phyloP scores from a whole-genome alignment of 1,284 basidiomycete genomes.

The Cronartium ribicola region DNA sequence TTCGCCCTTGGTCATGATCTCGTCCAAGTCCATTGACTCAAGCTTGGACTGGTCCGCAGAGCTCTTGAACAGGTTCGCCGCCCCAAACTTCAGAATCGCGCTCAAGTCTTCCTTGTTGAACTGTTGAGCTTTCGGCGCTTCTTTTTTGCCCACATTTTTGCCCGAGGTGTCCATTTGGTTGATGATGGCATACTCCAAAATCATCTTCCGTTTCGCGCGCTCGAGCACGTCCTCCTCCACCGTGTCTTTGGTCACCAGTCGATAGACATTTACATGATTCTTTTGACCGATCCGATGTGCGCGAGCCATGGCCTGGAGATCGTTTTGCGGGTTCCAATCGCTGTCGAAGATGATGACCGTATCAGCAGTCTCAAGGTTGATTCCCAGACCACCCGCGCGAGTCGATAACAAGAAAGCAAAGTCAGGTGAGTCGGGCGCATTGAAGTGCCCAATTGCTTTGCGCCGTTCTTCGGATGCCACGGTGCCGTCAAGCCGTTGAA shows the following conservation, averaged over 20 bases:
- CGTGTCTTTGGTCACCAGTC: slow-evolving; percentile 95
- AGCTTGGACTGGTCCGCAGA: slow-evolving; percentile 96
- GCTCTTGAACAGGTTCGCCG: slow-evolving; percentile 98
- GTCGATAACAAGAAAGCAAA: slow-evolving; percentile 51
- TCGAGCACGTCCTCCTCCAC: slow-evolving; percentile 99
- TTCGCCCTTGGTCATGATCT: slow-evolving; percentile 93
- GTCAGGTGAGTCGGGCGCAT: slow-evolving; percentile 68
- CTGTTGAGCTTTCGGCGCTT: slow-evolving; percentile 73
- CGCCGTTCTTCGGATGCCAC: slow-evolving; percentile 75
- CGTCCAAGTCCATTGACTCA: slow-evolving; percentile 98
- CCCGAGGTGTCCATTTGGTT: slow-evolving; percentile 99
- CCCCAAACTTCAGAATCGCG: slow-evolving; percentile 98
- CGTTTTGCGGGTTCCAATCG: slow-evolving; percentile 84
- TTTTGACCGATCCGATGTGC: slow-evolving; percentile 97
- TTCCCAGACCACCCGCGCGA: slow-evolving; percentile 51
- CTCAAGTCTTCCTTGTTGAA: slow-evolving; percentile 96
- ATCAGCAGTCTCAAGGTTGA: slow-evolving; percentile 70
- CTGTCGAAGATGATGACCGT: slow-evolving; percentile 97
- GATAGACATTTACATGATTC: slow-evolving; percentile 95
- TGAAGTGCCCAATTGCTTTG: slow-evolving; percentile 73
- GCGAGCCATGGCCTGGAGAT: slow-evolving; percentile 97
- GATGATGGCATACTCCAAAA: slow-evolving; percentile 98
- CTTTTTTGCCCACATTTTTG: slow-evolving; percentile 78
- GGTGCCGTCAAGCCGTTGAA: slow-evolving; percentile 72
- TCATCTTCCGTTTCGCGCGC: slow-evolving; percentile 98